Conservation (phyloP, 768 basidiomycete species). For the Pleurotus pulmonarius region DNA sequence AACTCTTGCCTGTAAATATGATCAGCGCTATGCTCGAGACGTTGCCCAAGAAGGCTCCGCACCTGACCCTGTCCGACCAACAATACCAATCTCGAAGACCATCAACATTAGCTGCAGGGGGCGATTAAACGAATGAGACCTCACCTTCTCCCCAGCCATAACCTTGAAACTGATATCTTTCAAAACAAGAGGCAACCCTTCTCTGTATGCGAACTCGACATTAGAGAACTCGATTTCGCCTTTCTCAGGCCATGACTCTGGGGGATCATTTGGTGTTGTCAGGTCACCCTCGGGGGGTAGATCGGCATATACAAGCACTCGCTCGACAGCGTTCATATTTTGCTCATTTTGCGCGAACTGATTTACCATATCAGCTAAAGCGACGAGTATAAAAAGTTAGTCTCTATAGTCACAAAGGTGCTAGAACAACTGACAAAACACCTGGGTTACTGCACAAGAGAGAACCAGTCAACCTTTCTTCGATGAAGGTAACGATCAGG, state of each 20-base stretch:
- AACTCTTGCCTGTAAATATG: constrained; percentile 41
- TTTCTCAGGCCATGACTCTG: constrained; percentile 41
- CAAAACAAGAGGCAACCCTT: constrained; percentile 61
- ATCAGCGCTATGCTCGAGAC: not conserved
- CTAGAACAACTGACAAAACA: constrained; percentile 37
- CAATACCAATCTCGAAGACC: constrained; percentile 36
- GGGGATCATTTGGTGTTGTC: constrained; percentile 39
- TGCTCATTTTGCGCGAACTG: constrained; percentile 60
- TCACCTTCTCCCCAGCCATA: constrained; percentile 62
- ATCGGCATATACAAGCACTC: constrained; percentile 62
- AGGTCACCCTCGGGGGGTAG: constrained; percentile 51
- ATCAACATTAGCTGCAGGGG: not conserved
- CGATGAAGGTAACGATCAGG: not conserved
- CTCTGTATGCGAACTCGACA: constrained; percentile 54
- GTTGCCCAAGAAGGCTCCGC: too few species aligned
- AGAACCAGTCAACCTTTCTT: not conserved
- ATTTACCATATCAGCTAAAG: constrained; percentile 48
- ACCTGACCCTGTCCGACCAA: constrained; percentile 45
- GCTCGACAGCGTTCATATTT: constrained; percentile 72
- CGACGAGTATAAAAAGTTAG: not conserved
- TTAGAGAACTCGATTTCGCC: constrained; percentile 55
- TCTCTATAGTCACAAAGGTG: not conserved
- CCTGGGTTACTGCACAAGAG: constrained; percentile 37
- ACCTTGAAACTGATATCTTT: constrained; percentile 58
- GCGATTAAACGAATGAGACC: constrained; percentile 3